Percentiles rank a stretch among this genome's conserved stretches.
These are phyloP conservation scores for Inonotus hispidus DNA, from an alignment of 1,284 basidiomycete genomes.

Conservation along the genomic window DNA sequence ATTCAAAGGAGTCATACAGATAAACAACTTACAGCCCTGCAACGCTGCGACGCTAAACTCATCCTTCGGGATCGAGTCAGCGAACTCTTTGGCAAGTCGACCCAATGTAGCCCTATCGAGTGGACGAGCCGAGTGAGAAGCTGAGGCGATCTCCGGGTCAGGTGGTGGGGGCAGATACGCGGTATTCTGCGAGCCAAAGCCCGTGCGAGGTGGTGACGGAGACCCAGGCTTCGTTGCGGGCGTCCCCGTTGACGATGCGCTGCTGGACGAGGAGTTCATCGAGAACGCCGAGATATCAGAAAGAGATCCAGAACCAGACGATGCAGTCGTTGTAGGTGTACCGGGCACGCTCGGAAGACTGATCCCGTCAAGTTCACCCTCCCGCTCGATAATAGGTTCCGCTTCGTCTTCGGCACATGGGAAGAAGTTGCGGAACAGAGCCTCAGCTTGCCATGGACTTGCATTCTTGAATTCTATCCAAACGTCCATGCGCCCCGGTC, in stretches of 20 bases:
- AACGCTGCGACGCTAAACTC: conserved; percentile 82
- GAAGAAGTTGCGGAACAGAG: conserved; percentile 84
- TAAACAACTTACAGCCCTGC: conserved; percentile 65
- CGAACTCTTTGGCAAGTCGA: conserved; percentile 64
- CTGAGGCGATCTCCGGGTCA: conserved; percentile 51
- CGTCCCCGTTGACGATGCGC: conserved; percentile 20
- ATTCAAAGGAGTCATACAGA: not conserved
- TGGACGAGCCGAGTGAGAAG: conserved; percentile 56
- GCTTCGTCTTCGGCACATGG: conserved; percentile 54
- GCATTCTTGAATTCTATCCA: conserved; percentile 87
- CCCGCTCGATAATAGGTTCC: conserved; percentile 21
- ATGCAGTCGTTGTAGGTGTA: conserved; percentile 21
- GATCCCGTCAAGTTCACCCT: conserved; percentile 15
- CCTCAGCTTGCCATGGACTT: conserved; percentile 74
- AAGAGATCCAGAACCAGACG: conserved; percentile 17
- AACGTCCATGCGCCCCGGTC: conserved; percentile 86
- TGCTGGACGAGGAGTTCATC: conserved; percentile 19
- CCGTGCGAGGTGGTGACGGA: conserved; percentile 26
- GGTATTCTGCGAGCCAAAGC: conserved; percentile 52
- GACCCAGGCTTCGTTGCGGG: conserved; percentile 25
- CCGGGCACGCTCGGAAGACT: conserved; percentile 19
- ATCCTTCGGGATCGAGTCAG: conserved; percentile 68
- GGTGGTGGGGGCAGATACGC: conserved; percentile 59
- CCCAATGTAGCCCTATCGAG: conserved; percentile 57
- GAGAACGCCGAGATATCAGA: conserved; percentile 11